A percentile compares a stretch with the other conserved stretches of the same genome.
Conservation (phyloP, 306 rosid genomes). For the Chamaecrista fasciculata region DNA sequence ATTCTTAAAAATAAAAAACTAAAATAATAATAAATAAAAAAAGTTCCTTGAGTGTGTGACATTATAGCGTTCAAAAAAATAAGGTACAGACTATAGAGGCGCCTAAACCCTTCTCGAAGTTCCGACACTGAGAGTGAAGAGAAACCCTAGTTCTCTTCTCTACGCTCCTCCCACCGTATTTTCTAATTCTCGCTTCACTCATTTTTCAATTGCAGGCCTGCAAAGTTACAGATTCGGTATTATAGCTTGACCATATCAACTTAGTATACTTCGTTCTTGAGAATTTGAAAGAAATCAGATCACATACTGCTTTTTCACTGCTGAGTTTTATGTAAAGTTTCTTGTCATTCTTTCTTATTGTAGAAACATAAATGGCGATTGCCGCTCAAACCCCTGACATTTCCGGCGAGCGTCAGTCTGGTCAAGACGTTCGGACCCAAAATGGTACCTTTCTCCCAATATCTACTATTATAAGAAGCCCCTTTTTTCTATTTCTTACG, state of each 20-base stretch:
- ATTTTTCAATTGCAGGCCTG: not conserved
- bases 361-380: slow-evolving; percentile 47
- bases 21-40: too few species aligned
- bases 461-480: not conserved
- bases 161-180: not conserved
- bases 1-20: too few species aligned
- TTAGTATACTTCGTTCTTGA: not conserved
- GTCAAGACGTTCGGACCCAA: slow-evolving; percentile 96
- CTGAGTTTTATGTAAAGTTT: slow-evolving; percentile 33
- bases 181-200: not conserved
- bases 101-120: not conserved
- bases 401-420: slow-evolving; percentile 87
- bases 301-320: not conserved
- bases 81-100: too few species aligned
- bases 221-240: not conserved
- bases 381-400: slow-evolving; percentile 67
- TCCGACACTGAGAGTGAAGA: not conserved
- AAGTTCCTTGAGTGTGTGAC: too few species aligned
- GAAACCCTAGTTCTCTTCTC: not conserved
- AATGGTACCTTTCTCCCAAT: slow-evolving; percentile 49
- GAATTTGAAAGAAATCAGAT: too few species aligned
- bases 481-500: not conserved
- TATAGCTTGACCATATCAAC: not conserved
- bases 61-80: too few species aligned
- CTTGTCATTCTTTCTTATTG: not conserved